phyloP scores from a whole-genome alignment of 345 rosid genomes.

The Durio zibethinus region DNA sequence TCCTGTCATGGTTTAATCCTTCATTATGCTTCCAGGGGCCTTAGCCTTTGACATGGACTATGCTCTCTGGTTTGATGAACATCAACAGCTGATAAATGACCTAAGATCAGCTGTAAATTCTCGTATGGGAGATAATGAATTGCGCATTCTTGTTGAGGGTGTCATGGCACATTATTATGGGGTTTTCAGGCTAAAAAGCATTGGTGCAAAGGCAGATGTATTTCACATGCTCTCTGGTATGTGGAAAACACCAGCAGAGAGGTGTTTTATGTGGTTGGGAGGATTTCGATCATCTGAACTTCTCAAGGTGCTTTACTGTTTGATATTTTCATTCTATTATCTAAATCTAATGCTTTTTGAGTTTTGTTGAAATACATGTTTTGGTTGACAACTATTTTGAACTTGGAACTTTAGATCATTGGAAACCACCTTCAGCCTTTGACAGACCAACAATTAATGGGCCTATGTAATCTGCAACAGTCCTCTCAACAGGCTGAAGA shows the following conservation, averaged over 20 bases:
- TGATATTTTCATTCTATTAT: background rate
- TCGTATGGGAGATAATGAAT: slow-evolving; percentile 57
- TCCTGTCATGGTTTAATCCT: background rate
- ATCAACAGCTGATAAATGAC: slow-evolving; percentile 62
- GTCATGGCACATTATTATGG: slow-evolving; percentile 80
- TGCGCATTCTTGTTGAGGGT: slow-evolving; percentile 58
- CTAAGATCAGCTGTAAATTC: slow-evolving; percentile 68
- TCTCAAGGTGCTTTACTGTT: slow-evolving; percentile 52
- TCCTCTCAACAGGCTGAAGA: slow-evolving; percentile 97
- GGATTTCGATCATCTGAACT: slow-evolving; percentile 89
- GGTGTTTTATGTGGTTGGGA: slow-evolving; percentile 96
- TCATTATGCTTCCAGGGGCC: slow-evolving; percentile 48
- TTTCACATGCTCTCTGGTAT: slow-evolving; percentile 93
- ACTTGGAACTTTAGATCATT: slow-evolving; percentile 46
- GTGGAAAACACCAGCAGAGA: slow-evolving; percentile 93
- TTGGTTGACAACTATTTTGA: background rate
- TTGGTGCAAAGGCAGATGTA: slow-evolving; percentile 73
- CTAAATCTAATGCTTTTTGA: background rate
- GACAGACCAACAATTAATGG: slow-evolving; percentile 84
- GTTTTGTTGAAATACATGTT: background rate
- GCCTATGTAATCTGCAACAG: slow-evolving; percentile 87
- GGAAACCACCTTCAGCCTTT: slow-evolving; percentile 85
- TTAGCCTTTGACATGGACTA: slow-evolving; percentile 77
- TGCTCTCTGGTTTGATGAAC: slow-evolving; percentile 81
- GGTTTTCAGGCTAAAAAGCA: slow-evolving; percentile 61